These are phyloP conservation scores for Cladophialophora bantiana DNA, from an alignment of 2,329 filamentous ascomycete species.

Conservation along the genomic window DNA sequence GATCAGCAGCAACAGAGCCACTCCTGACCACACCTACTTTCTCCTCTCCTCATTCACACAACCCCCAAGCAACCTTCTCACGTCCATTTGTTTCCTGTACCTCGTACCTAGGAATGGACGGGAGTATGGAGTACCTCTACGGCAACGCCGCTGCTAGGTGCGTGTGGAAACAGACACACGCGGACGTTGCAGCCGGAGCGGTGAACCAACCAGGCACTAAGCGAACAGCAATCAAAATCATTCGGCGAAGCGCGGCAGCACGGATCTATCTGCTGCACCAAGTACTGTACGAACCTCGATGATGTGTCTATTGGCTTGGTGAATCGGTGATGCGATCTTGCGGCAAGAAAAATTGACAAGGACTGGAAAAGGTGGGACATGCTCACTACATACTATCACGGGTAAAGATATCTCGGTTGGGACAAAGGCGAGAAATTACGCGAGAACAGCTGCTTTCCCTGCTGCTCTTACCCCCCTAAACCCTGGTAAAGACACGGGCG, in stretches of 20 bases:
- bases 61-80: not conserved
- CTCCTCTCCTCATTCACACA: not conserved
- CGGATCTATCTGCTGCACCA: not conserved
- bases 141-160: not conserved
- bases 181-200: constrained; percentile 1
- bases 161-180: not conserved
- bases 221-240: constrained; percentile 6
- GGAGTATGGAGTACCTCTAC: not conserved
- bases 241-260: constrained; percentile 1
- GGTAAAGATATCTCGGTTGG: constrained; percentile 6
- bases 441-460: constrained; percentile 3
- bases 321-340: constrained; percentile 2
- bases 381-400: not conserved
- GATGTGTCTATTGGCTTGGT: not conserved
- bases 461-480: not conserved
- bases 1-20: constrained; percentile 11
- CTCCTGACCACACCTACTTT: not conserved
- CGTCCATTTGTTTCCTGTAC: not conserved
- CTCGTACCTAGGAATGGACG: too few relatives aligned
- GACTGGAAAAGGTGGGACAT: not conserved
- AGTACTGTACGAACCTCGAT: not conserved
- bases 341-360: not conserved
- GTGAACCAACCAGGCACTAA: constrained; percentile 1
- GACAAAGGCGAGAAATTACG: constrained; percentile 5
- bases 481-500: not conserved